These are phyloP conservation scores for Ophiostoma sp. DNA, from an alignment of 2,329 filamentous ascomycete genomes.

Conservation along the genomic window DNA sequence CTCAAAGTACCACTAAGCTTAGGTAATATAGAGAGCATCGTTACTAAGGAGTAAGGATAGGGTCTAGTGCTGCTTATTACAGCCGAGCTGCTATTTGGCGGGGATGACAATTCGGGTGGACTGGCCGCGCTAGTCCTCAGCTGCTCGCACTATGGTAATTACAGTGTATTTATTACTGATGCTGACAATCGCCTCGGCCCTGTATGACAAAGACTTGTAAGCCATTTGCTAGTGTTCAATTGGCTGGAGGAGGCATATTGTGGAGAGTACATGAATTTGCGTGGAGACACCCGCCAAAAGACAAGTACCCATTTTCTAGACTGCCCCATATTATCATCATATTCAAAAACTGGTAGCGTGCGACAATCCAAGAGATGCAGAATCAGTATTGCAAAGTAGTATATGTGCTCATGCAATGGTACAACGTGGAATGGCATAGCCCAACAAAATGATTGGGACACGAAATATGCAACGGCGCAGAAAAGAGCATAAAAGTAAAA, in stretches of 20 bases:
- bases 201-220: conserved; percentile 11
- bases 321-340: too few species aligned
- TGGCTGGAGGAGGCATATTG: background rate
- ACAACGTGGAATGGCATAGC: background rate
- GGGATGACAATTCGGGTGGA: background rate
- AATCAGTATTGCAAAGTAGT: background rate
- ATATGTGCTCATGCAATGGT: background rate
- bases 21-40: background rate
- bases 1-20: conserved; percentile 20
- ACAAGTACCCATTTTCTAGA: background rate
- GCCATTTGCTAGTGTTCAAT: background rate
- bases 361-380: background rate
- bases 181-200: conserved; percentile 19
- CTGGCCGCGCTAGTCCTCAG: background rate
- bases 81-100: background rate
- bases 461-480: background rate
- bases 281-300: background rate
- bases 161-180: conserved; percentile 19
- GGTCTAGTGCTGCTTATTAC: background rate
- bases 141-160: background rate
- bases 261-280: background rate
- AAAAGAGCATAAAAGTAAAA: background rate
- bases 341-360: too few species aligned
- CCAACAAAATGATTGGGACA: background rate
- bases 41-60: background rate